Evolutionary conservation across 305 asterid genomes (phyloP), one percentile per base, ranked within the genome.

Genomic region (Nicotiana rustica): DNA sequence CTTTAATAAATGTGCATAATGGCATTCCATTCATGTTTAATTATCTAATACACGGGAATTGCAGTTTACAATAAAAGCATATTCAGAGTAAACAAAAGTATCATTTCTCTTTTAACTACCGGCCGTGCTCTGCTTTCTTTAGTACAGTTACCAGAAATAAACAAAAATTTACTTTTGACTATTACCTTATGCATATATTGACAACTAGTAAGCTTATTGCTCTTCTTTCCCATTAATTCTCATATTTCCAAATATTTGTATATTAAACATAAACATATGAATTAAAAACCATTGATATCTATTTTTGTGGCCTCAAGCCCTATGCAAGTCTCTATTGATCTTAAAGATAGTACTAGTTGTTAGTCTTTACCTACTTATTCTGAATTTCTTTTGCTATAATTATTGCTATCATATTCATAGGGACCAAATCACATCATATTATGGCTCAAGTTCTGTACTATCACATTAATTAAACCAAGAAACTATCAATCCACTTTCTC

Each of bases 341-440:
- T 47, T 9, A 47, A 47, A 47, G 55, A 33, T 44, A 47, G 5
- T 47, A 21, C 17, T 25, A 25, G 29, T 21, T 4, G 7, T 25
- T 35, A 64, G 25, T 64, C 79, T 47, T 3, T 25, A 73, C 79
- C 62, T 73, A 73, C 79, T 7, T 44, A 17, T 18, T 47, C 49
- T 73, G 41, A 73, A 49, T 61, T 49, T 49, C 14, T 73, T 25
- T 25, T 25, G 29, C 29, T 25, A 25, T 25, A 25, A 25, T 25
- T 25, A 25, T 14, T 47, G 62, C 62, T 21, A 13, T 10, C 38
- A 49, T 73, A 61, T 13, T 67, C 73, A 6, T 18, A 33, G 4
- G 47, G 33, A 47, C 62, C 29, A 25, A 25, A 25, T 25, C 29
- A 25, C 29, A 25, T 25, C 21, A 55, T 21, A 47, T 47, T 13